Evolutionary conservation across 176 grass and related monocot species (phyloP), one percentile per base, ranked within the genome.

Genomic region (Guadua angustifolia): DNA sequence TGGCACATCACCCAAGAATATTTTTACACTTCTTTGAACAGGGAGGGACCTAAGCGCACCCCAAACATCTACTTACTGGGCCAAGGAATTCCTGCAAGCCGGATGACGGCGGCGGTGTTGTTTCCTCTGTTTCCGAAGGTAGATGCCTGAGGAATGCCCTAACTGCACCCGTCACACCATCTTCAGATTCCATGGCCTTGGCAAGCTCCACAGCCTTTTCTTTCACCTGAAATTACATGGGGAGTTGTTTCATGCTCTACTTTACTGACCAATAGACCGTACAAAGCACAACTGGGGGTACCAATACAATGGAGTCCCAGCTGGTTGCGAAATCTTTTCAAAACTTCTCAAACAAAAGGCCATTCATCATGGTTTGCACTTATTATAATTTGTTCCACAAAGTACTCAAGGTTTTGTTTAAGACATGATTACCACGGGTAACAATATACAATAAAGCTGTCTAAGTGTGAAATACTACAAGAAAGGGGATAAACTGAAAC

Each of bases 91-190:
- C 47, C 3, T 90, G 24, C 4, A 90, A 65, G 59, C 85, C 21
- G 0, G 90, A 73, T 3, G 85, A 3, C 9, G 62, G 79, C 0
- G 65, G 87, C 3, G 71, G 55, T n/a, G 15, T 13, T 50, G 58
- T 16, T 53, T 82, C 69, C n/a, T 65, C 64, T 4, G 66, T 6
- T 87, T 19, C 66, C 19, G 66, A 79, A 72, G 93, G 93, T 73
- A 98, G 70, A 79, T 98, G 96, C 58, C 64, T 98, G 11, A 95
- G 89, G 66, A 98, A 98, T 53, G 85, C 95, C 82, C 84, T 92
- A 16, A 98, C 96, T 66, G 96, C 96, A 43, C 93, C 96, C 0
- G 83, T 83, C 45, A 95, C 85, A 2, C 95, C 95, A 4, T 95
- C 93, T 75, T 98, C 91, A 2, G 82, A 90, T 82, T 93, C 91